Conservation (phyloP, 2,329 filamentous ascomycete species). For the Ceratocystis colombiana region DNA sequence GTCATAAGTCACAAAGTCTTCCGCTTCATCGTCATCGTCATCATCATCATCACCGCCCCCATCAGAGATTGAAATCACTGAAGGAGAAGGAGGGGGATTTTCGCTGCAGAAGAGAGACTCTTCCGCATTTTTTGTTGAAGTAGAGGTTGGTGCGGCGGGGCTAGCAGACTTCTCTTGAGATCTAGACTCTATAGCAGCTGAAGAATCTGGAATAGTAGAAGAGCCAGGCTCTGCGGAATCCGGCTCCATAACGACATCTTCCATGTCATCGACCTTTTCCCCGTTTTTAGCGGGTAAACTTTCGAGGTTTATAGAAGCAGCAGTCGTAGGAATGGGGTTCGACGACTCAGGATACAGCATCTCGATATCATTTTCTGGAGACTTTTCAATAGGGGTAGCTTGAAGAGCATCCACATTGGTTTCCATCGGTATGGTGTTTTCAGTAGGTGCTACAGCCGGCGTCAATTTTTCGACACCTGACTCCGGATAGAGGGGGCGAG, state of each 20-base stretch:
- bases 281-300: not conserved
- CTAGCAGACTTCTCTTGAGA: slow-evolving; percentile 3
- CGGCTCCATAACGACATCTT: slow-evolving; percentile 22
- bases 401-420: too few relatives aligned
- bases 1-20: slow-evolving; percentile 20
- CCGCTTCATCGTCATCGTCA: slow-evolving; percentile 27
- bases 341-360: not conserved
- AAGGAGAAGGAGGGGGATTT: not conserved
- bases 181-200: not conserved
- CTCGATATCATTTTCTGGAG: not conserved
- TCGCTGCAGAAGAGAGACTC: slow-evolving; percentile 29
- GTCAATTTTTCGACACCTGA: not conserved
- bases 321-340: not conserved
- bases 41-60: slow-evolving; percentile 28
- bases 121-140: slow-evolving; percentile 29
- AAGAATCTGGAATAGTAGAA: not conserved
- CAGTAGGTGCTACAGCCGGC: not conserved
- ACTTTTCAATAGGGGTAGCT: slow-evolving; percentile 2
- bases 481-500: not conserved
- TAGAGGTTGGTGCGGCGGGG: slow-evolving; percentile 23
- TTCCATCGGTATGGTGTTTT: not conserved
- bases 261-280: slow-evolving; percentile 19
- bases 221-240: not conserved
- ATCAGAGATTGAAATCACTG: slow-evolving; percentile 28
- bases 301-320: not conserved